Evolutionary conservation across 495 filamentous ascomycete genomes (phyloP), one percentile per base, ranked within the genome.

Genomic region (Hypoxylon perforatum): DNA sequence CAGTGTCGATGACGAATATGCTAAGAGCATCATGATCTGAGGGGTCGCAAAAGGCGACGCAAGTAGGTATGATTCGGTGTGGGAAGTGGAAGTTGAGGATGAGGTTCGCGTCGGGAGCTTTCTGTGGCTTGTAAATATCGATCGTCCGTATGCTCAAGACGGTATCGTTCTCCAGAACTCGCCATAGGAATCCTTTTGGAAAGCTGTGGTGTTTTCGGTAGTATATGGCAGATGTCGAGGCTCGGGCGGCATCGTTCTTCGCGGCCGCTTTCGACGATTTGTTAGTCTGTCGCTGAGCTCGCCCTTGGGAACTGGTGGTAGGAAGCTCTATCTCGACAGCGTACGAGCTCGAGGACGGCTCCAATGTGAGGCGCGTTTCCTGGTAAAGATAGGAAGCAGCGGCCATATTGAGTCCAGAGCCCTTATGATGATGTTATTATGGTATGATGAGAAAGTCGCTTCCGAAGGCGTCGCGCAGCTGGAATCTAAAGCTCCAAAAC

Each of bases 121-220:
- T 82, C 17, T 84, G 81, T 49, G 87, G 82, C 74, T 91, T 94
- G 35, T 85, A 89, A 58, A 97, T 76, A 77, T 98, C 95, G 69
- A 90, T 87, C 33, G 88, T 88, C 75, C 92, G 90, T 52, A 99
- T 82, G 74, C 93, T 92, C 53, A 99, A 82, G 45, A 93, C 82
- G 67, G 86, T 91, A 70, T 88, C 87, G 69, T 90, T 88, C 72
- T 96, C 89, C 62, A 97, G 78, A 17, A 99, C 83, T 54, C 95
- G 83, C 94, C 96, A 99, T 19, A 97, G 83, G 67, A 98, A 93
- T 71, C 85, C 90, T 67, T 91, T 87, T 46, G 95, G 96, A 57
- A 90, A 91, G 54, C 81, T 78, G 58, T 87, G 86, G 66, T 88
- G 83, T 70, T 86, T 86, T 54, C 94, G 86, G 77, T 96, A 92